Evolutionary conservation across 179 eudicot species (phyloP).

Genomic region (Patellifolia procumbens): DNA sequence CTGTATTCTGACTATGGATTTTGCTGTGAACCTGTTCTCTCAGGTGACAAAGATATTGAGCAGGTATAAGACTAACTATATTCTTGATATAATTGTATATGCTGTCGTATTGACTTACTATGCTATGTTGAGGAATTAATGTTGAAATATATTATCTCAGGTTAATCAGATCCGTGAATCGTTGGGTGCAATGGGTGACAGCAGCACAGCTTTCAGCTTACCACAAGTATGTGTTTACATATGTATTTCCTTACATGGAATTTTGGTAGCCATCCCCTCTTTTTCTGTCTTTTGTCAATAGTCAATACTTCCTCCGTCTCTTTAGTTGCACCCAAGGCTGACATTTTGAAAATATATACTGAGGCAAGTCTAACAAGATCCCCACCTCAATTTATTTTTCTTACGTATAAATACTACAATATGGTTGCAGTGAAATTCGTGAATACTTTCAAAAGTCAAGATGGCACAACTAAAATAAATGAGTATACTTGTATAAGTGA

Average conservation of each 20-base stretch:
- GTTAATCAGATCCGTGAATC: conserved; percentile 95
- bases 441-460: too few species aligned
- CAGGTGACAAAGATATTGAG: conserved; percentile 89
- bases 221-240: conserved; percentile 67
- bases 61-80: conserved; percentile 48
- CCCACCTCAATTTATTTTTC: too few species aligned
- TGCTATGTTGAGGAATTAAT: neutral
- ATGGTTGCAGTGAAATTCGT: too few species aligned
- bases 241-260: neutral
- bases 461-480: too few species aligned
- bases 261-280: neutral
- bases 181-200: conserved; percentile 90
- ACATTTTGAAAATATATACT: too few species aligned
- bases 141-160: conserved; percentile 38
- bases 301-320: too few species aligned
- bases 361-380: too few species aligned
- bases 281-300: neutral
- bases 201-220: conserved; percentile 95
- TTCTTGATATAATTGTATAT: neutral
- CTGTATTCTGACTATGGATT: conserved; percentile 29
- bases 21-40: conserved; percentile 28
- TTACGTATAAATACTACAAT: too few species aligned
- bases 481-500: neutral
- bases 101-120: neutral
- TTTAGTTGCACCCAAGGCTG: too few species aligned